Evolutionary conservation across 495 filamentous ascomycete species (phyloP), one percentile per base, ranked within the genome.

Genomic region (Penicillium salamii): DNA sequence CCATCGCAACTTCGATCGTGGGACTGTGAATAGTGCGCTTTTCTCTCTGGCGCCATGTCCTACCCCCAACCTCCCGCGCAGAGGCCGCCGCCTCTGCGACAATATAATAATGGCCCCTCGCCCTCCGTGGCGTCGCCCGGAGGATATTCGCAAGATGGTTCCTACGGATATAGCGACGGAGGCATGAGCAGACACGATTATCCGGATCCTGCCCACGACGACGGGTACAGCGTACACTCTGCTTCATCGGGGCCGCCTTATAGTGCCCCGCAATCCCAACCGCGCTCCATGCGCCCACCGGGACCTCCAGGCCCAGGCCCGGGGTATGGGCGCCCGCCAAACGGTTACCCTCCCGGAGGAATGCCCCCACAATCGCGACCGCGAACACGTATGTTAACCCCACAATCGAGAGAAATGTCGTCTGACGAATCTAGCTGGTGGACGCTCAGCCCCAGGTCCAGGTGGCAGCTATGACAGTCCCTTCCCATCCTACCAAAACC

Each of bases 401-500:
- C 33, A 31, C 5, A 11, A 3, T 34, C 26, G 7, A 21, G 21
- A 24, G n/a, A 17, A n/a, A 24, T 19, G 28, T 7, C 14, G 51
- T 46, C 58, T 54, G 38, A 59, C 47, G 19, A n/a, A 33, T 17
- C 42, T 50, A 60, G 57, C 63, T 15, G 61, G 55, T 21, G 57
- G 35, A 29, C 62, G 57, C 15, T 62, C 70, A 7, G 72, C 71
- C 5, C 61, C 67, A 17, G 78, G 82, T 7, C 61, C 67, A 19
- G 78, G 82, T 7, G 72, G 75, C 9, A 71, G 71, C n/a, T 85
- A 79, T 59, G 84, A 86, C 37, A 84, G 82, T 52, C 80, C 85
- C 3, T 90, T 88, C 50, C 84, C 87, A 11, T 71, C 77, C 1
- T 88, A 88, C 49, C 80, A 81, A 12, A 46, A 29, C 26, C 11